These are phyloP conservation scores for Globisporangium sylvaticum DNA, from an alignment of 352 stramenopile species.

Conservation along the genomic window DNA sequence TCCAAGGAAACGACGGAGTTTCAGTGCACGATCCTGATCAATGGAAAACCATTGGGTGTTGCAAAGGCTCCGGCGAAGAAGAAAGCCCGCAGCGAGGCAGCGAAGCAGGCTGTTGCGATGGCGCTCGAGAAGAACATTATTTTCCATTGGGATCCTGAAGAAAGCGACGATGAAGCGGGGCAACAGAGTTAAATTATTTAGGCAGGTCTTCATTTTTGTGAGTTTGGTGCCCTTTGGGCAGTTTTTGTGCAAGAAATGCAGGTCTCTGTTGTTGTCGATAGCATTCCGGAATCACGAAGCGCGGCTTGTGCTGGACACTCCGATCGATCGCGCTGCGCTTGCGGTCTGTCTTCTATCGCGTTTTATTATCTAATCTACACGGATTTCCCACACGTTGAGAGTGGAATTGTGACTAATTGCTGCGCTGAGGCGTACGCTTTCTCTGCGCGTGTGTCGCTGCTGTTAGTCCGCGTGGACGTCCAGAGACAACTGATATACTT, in stretches of 20 bases:
- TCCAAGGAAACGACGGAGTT: constrained; percentile 39
- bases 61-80: constrained; percentile 67
- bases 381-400: neutral
- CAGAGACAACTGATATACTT: constrained; percentile 87
- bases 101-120: constrained; percentile 61
- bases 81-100: constrained; percentile 71
- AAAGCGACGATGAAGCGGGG: constrained; percentile 9
- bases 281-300: neutral
- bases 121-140: constrained; percentile 59
- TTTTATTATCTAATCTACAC: constrained; percentile 52
- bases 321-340: constrained; percentile 1
- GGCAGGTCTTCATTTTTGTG: constrained; percentile 2
- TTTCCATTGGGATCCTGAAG: constrained; percentile 25
- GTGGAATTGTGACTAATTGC: constrained; percentile 5
- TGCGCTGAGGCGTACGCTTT: neutral
- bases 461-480: constrained; percentile 78
- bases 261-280: constrained; percentile 8
- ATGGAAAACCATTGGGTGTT: constrained; percentile 31
- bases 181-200: constrained; percentile 10
- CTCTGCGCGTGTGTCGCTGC: constrained; percentile 13
- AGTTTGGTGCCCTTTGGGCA: constrained; percentile 8
- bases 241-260: constrained; percentile 7
- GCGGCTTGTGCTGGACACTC: neutral
- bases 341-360: constrained; percentile 13
- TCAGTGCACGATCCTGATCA: constrained; percentile 46